A percentile compares a stretch with the other conserved stretches of the same genome.
Conservation (phyloP, 2,329 filamentous ascomycete genomes). For the Lachnellula arida region DNA sequence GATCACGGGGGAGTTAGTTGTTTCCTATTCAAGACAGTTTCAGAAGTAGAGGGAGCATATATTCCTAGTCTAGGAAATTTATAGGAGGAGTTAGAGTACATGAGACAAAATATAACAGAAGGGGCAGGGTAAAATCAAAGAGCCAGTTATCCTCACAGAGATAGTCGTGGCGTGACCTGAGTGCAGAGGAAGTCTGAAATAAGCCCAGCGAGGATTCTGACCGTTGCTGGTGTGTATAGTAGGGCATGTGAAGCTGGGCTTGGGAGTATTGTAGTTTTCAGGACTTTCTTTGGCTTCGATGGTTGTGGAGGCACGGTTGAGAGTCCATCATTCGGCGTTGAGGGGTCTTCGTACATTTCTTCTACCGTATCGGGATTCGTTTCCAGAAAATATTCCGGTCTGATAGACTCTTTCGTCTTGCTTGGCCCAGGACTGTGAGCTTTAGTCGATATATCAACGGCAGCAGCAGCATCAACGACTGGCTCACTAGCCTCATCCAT, state of each 20-base stretch:
- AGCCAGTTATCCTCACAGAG: conserved; percentile 38
- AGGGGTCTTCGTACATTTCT: conserved; percentile 41
- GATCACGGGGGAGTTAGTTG: no score
- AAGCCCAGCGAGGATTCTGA: conserved; percentile 72
- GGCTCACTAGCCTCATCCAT: conserved; percentile 31
- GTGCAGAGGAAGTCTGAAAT: conserved; percentile 76
- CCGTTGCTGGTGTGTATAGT: conserved; percentile 72
- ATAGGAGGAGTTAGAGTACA: no score
- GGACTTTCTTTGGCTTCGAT: conserved; percentile 45
- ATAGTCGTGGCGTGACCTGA: conserved; percentile 72
- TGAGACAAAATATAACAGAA: no score
- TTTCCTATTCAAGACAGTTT: no score
- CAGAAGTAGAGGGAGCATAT: no score
- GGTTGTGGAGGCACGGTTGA: conserved; percentile 44
- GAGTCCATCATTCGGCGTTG: conserved; percentile 41
- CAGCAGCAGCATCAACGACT: conserved; percentile 46
- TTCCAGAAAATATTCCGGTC: conserved; percentile 35
- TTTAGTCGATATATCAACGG: conserved; percentile 35
- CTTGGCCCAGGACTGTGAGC: conserved; percentile 29
- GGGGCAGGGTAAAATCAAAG: no score
- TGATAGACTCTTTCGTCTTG: conserved; percentile 36
- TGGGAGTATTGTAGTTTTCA: conserved; percentile 68
- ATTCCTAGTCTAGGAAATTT: no score
- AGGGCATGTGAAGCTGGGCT: conserved; percentile 78
- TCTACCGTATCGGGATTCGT: conserved; percentile 31